phyloP scores from a whole-genome alignment of 2,329 filamentous ascomycete genomes.

The Paecilomyces niveus region DNA sequence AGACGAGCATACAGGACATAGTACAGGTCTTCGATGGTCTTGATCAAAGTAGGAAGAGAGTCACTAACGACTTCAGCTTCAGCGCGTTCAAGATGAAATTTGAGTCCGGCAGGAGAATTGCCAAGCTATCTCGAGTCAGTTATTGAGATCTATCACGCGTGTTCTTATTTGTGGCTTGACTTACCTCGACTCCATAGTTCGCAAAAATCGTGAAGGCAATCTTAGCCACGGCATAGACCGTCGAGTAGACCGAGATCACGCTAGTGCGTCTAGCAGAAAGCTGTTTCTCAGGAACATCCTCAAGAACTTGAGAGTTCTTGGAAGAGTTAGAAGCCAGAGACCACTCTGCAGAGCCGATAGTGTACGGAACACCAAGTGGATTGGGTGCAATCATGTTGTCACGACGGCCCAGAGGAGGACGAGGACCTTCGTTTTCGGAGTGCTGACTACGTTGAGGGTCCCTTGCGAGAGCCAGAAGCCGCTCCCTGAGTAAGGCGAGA shows the following conservation, averaged over 20 bases:
- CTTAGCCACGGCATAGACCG: conserved; percentile 31
- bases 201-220: conserved; percentile 23
- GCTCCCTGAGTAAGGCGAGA: not conserved
- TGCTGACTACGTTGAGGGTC: not conserved
- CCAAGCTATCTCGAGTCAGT: conserved; percentile 21
- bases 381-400: conserved; percentile 12
- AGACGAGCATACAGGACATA: conserved; percentile 30
- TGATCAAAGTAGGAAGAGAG: conserved; percentile 22
- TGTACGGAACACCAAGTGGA: conserved; percentile 20
- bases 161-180: conserved; percentile 1
- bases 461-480: not conserved
- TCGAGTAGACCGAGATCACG: conserved; percentile 23
- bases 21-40: conserved; percentile 28
- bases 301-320: conserved; percentile 4
- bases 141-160: not conserved
- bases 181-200: conserved; percentile 28
- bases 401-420: not conserved
- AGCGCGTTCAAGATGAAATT: conserved; percentile 22
- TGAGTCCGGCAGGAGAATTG: conserved; percentile 17
- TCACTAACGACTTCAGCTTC: conserved; percentile 22
- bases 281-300: conserved; percentile 13
- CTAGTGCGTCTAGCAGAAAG: conserved; percentile 15
- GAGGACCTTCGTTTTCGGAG: not conserved
- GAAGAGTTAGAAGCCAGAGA: conserved; percentile 9
- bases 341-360: conserved; percentile 25